phyloP scores from a whole-genome alignment of 768 basidiomycete species.

The Cystobasidium onofrii region DNA sequence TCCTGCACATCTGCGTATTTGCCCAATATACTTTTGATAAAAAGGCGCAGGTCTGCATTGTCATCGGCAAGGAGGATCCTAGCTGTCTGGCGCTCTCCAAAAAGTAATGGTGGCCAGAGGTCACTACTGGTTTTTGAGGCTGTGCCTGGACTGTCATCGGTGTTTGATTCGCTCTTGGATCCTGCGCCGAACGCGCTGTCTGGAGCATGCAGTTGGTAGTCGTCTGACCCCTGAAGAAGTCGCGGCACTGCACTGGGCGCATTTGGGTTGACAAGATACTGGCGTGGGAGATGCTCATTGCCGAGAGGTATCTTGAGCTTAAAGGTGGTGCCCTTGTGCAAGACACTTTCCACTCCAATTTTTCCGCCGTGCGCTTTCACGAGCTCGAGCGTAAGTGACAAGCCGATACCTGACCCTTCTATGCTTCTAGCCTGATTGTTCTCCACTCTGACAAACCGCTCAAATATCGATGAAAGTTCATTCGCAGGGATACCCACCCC shows the following conservation, averaged over 20 bases:
- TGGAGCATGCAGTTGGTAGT: constrained; percentile 23
- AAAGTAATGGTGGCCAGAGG: constrained; percentile 30
- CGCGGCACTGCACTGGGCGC: not conserved
- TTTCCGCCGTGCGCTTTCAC: constrained; percentile 32
- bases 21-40: constrained; percentile 29
- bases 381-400: constrained; percentile 28
- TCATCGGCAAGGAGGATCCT: constrained; percentile 30
- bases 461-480: constrained; percentile 30
- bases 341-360: constrained; percentile 29
- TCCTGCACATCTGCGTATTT: constrained; percentile 27
- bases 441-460: constrained; percentile 33
- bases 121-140: not conserved
- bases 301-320: constrained; percentile 29
- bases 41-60: constrained; percentile 32
- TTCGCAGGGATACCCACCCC: constrained; percentile 31
- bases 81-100: constrained; percentile 32
- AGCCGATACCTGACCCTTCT: constrained; percentile 33
- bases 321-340: constrained; percentile 28
- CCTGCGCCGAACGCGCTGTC: constrained; percentile 3
- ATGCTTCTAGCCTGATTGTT: constrained; percentile 12
- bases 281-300: constrained; percentile 17
- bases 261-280: constrained; percentile 23
- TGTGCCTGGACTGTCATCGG: not conserved
- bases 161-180: not conserved
- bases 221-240: not conserved